Evolutionary conservation across 1,284 basidiomycete species (phyloP).

Genomic region (Schizopora paradoxa): DNA sequence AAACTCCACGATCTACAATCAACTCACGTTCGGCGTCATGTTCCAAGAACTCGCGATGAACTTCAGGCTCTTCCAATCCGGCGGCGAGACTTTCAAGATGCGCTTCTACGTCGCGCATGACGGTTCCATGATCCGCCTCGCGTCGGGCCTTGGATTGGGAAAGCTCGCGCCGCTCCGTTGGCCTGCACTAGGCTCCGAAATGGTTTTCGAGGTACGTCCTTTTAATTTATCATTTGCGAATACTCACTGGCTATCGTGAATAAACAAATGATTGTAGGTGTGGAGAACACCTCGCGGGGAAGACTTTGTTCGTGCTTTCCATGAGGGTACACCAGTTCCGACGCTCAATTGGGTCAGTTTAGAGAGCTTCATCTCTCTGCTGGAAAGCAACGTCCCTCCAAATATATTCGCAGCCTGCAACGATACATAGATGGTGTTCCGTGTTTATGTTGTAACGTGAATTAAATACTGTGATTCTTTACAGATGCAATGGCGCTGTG

Average conservation of each 20-base stretch:
- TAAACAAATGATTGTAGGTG: constrained; percentile 30
- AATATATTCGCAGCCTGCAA: constrained; percentile 31
- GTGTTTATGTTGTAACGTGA: no score
- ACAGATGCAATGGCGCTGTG: no score
- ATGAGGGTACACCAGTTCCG: constrained; percentile 40
- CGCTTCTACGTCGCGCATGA: constrained; percentile 47
- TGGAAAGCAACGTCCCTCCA: constrained; percentile 35
- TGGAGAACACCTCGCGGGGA: constrained; percentile 30
- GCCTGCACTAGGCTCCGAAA: constrained; percentile 48
- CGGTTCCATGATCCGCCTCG: constrained; percentile 46
- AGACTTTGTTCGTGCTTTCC: constrained; percentile 40
- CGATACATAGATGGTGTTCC: no score
- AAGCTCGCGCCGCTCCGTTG: constrained; percentile 34
- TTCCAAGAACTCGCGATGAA: constrained; percentile 32
- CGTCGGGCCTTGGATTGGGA: constrained; percentile 41
- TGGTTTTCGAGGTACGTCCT: constrained; percentile 40
- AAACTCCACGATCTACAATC: constrained; percentile 40
- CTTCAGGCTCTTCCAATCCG: constrained; percentile 30
- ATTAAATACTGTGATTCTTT: no score
- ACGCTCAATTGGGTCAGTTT: constrained; percentile 36
- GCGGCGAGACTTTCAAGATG: constrained; percentile 36
- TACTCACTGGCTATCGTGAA: not conserved
- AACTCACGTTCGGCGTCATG: constrained; percentile 42
- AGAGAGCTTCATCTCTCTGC: constrained; percentile 32
- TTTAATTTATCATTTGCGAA: not conserved